Percentiles rank a stretch among this genome's conserved stretches.
These are phyloP conservation scores for Penicillium daleae DNA, from an alignment of 495 filamentous ascomycete species.

Conservation along the genomic window DNA sequence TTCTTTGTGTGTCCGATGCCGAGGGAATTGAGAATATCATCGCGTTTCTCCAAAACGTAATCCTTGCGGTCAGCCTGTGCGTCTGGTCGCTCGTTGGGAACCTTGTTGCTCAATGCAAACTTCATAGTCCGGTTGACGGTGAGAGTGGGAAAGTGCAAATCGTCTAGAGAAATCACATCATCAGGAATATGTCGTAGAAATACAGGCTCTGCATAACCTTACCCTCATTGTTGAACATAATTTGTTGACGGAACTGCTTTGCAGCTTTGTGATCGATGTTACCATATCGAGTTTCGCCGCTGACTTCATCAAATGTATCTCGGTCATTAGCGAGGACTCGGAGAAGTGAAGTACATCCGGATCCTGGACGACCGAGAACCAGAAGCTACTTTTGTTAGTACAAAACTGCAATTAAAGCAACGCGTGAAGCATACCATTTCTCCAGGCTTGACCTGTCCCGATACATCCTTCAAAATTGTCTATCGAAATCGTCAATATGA, in stretches of 20 bases:
- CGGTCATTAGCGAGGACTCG: constrained; percentile 45
- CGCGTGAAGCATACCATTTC: constrained; percentile 39
- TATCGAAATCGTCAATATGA: constrained; percentile 9
- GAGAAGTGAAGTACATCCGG: constrained; percentile 48
- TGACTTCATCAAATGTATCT: constrained; percentile 40
- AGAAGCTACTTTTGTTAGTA: constrained; percentile 34
- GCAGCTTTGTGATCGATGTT: constrained; percentile 42
- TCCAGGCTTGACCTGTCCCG: constrained; percentile 43
- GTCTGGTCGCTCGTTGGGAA: constrained; percentile 64
- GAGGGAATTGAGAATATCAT: constrained; percentile 76
- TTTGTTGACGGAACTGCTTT: constrained; percentile 41
- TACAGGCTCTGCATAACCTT: neutral
- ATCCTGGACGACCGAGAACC: constrained; percentile 49
- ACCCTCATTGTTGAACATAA: constrained; percentile 51
- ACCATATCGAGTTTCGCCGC: constrained; percentile 38
- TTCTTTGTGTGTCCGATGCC: constrained; percentile 78
- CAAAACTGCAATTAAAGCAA: too few relatives aligned
- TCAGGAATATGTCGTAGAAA: neutral
- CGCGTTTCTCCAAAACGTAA: constrained; percentile 67
- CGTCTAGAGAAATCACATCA: constrained; percentile 40
- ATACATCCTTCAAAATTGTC: constrained; percentile 44
- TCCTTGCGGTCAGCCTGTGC: constrained; percentile 53
- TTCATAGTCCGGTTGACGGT: constrained; percentile 80
- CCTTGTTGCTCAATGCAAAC: constrained; percentile 73
- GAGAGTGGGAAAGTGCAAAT: constrained; percentile 80